Evolutionary conservation across 352 stramenopile species (phyloP), one percentile per base, ranked within the genome.

Genomic region (Phytophthora ohioensis): DNA sequence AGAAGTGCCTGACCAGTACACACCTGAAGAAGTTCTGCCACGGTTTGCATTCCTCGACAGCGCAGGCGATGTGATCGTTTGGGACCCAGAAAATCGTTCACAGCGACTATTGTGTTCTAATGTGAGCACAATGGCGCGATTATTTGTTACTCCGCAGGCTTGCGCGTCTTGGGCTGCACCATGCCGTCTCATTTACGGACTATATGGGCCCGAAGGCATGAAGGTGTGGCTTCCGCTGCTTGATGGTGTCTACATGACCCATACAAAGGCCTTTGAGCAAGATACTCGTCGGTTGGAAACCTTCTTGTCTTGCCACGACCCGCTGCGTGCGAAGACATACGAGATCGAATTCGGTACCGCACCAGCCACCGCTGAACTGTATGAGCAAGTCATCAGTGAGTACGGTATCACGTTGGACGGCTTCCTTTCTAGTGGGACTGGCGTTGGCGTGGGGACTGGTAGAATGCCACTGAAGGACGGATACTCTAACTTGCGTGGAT

Each of bases 271-370:
- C 0, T 91, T 93, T 57, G 82, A 90, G 53, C 63, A 81, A 1
- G 85, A 93, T 45, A 54, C 56, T 2, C 63, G 60, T 3, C 67
- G 74, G 0, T 60, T 94, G 1, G 70, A 91, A 52, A 92, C 81
- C 1, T 96, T 96, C 54, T 58, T 96, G 27, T 77, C 80, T 21
- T 92, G 82, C 36, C 85, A 96, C 45, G 89, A 96, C 41, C 89
- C 89, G n/a, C 61, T 92, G 53, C 84, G 88, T n/a, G 82, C 84
- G 1, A 91, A 92, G 58, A 92, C 86, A 12, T 91, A 91, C 64
- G 87, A 91, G 59, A 91, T 92, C 55, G 87, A 94, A 58, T 94
- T 94, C 45, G 84, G 83, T 35, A 89, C 83, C 0, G 86, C 82
- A 0, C 78, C 82, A 1, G 78, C 82, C 3, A 90, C 84, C 0